Conservation (phyloP, 2,329 filamentous ascomycete species). For the Albophoma yamanashiensis region DNA sequence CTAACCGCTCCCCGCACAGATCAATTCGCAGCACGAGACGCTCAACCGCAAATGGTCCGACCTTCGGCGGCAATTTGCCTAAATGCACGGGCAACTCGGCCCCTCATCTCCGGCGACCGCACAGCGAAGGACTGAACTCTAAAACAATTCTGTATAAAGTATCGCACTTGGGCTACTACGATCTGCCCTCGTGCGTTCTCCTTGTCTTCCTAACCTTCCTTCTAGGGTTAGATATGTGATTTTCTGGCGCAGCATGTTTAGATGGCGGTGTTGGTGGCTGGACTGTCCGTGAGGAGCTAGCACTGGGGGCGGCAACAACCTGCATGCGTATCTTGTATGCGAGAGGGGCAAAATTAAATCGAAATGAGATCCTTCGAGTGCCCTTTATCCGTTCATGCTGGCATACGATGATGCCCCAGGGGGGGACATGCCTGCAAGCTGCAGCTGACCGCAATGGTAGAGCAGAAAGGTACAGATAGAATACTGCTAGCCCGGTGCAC, state of each 20-base stretch:
- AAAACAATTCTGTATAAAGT: constrained; percentile 14
- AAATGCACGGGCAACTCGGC: neutral
- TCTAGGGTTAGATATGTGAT: neutral
- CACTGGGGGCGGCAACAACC: neutral
- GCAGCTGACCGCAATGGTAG: neutral
- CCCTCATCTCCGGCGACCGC: neutral
- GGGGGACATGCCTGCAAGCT: neutral
- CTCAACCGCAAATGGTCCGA: constrained; percentile 71
- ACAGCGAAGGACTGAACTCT: neutral
- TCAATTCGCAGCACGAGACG: constrained; percentile 60
- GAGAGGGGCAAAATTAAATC: constrained; percentile 11
- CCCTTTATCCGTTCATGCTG: neutral
- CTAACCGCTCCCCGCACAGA: constrained; percentile 31
- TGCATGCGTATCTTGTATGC: neutral
- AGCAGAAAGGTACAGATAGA: too few species aligned
- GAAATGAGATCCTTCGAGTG: neutral
- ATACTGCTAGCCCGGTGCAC: too few species aligned
- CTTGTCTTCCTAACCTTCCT: neutral
- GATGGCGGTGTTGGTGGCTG: neutral
- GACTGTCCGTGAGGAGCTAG: neutral
- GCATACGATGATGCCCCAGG: neutral
- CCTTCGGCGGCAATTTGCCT: constrained; percentile 49
- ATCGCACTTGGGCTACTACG: neutral
- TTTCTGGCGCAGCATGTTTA: constrained; percentile 3
- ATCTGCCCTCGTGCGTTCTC: neutral